Base-by-base conservation (phyloP, 2,329 filamentous ascomycete species). In the Exophiala viscosa region DNA sequence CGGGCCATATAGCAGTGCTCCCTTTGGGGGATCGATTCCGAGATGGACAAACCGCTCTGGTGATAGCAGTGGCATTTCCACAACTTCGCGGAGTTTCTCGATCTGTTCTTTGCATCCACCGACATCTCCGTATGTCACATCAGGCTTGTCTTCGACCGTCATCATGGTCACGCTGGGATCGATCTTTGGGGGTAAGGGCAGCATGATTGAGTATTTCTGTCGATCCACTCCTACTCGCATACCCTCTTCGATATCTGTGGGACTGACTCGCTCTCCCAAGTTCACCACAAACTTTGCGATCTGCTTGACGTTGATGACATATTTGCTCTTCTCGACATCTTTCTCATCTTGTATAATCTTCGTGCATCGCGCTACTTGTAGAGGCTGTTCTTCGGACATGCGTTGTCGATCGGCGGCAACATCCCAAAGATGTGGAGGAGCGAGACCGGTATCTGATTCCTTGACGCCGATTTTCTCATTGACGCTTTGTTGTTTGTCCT, bases 231-330 rank as follows among this genome's bases (percentile, higher is more conserved):
- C 93, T 57, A 99, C 93, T 63, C 93, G 85, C 93, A 99, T 99
- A 60, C 93, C 93, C 73, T 99, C 93, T 69, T 99, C 93, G 66
- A 99, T 99, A 83, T 99, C 93, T 63, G 93, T 97, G 45, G 93
- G 93, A 67, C 88, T 95, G 64, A 99, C 93, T 60, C 93, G 87
- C 69, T 99, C 93, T 64, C 93, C 93, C 47, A 99, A 83, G 73
- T 96, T 93, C 61, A 99, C 93, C 45, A 99, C 93, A 66, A 99
- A 99, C 76, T 99, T 99, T 67, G 93, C 93, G 66, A 99, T 99
- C 74, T 99, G 93, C 80, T 99, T 99, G 64, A 99, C 92, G 74
- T 99, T 99, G 81, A 99, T 99, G 66, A 99, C 91, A 77, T 99
- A 99, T 84, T 97, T 99, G 83, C 88, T 95, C 83, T 99, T 99